Percentiles rank a stretch among this genome's conserved stretches.
phyloP scores from a whole-genome alignment of 2,329 filamentous ascomycete species.

The Nothophaeocryptopus gaeumannii region DNA sequence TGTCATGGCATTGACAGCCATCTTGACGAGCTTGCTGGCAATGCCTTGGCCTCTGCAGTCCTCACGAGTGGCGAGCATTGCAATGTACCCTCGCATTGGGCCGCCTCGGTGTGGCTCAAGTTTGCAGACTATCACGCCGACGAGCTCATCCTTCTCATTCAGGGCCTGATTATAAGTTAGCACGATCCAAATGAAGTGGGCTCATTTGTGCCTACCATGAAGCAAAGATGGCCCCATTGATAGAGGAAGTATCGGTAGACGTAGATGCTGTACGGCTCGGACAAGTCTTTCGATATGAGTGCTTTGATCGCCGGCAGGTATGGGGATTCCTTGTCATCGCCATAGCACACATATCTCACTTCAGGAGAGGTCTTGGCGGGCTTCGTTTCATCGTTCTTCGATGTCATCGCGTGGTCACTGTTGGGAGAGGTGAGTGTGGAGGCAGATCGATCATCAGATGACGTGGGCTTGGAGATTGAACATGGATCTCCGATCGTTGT shows the following conservation, averaged over 20 bases:
- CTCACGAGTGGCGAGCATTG: constrained; percentile 91
- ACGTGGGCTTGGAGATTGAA: no score
- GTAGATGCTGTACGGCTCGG: constrained; percentile 98
- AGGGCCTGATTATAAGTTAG: constrained; percentile 40
- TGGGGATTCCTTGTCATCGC: constrained; percentile 56
- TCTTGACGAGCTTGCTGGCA: constrained; percentile 78
- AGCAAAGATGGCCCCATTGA: constrained; percentile 97
- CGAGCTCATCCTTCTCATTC: constrained; percentile 60
- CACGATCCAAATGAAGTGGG: not conserved
- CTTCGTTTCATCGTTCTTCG: not conserved
- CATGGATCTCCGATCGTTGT: no score
- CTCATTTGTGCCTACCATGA: constrained; percentile 62
- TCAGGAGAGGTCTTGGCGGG: constrained; percentile 6
- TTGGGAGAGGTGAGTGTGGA: not conserved
- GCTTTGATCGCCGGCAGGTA: constrained; percentile 85
- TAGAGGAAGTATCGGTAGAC: constrained; percentile 98
- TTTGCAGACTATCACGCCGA: constrained; percentile 93
- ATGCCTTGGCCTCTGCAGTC: constrained; percentile 80
- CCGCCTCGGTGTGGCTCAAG: constrained; percentile 85
- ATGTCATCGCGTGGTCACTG: not conserved
- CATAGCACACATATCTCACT: constrained; percentile 58
- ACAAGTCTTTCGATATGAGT: constrained; percentile 92
- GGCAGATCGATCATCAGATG: constrained; percentile 1
- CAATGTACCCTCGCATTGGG: constrained; percentile 89
- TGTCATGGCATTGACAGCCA: constrained; percentile 88